These are phyloP conservation scores for Rhizoctonia solani DNA, from an alignment of 1,284 basidiomycete genomes.

Conservation along the genomic window DNA sequence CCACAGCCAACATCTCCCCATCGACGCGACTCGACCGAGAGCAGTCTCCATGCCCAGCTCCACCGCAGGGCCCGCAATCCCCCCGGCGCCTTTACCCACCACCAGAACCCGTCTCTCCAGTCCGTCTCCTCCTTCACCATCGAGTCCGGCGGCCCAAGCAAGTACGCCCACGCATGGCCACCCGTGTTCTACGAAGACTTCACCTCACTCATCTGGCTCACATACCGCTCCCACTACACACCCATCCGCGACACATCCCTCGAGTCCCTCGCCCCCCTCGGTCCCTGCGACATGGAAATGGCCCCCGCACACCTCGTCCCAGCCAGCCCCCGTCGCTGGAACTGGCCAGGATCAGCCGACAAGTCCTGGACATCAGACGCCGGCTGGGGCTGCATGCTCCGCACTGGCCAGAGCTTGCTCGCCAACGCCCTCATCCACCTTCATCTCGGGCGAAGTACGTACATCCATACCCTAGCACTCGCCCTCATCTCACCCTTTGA, in stretches of 20 bases:
- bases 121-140: slow-evolving; percentile 42
- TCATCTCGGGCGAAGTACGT: slow-evolving; percentile 84
- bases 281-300: slow-evolving; percentile 43
- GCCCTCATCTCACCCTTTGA: neutral
- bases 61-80: slow-evolving; percentile 45
- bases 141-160: slow-evolving; percentile 38
- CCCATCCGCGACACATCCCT: slow-evolving; percentile 75
- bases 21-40: slow-evolving; percentile 43
- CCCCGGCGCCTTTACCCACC: slow-evolving; percentile 34
- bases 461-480: neutral
- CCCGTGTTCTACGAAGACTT: slow-evolving; percentile 89
- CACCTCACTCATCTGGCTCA: slow-evolving; percentile 84
- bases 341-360: slow-evolving; percentile 59
- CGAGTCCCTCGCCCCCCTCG: slow-evolving; percentile 53
- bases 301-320: slow-evolving; percentile 33
- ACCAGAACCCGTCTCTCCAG: slow-evolving; percentile 41
- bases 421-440: slow-evolving; percentile 85
- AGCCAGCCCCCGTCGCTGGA: slow-evolving; percentile 49
- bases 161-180: slow-evolving; percentile 58
- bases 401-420: slow-evolving; percentile 91
- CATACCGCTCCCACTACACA: slow-evolving; percentile 87
- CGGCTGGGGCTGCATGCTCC: slow-evolving; percentile 98
- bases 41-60: slow-evolving; percentile 45
- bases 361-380: slow-evolving; percentile 90
- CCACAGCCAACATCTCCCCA: slow-evolving; percentile 22